A percentile compares a stretch with the other conserved stretches of the same genome.
These are phyloP conservation scores for Hypericum perforatum DNA, from an alignment of 345 rosid species.

Conservation along the genomic window DNA sequence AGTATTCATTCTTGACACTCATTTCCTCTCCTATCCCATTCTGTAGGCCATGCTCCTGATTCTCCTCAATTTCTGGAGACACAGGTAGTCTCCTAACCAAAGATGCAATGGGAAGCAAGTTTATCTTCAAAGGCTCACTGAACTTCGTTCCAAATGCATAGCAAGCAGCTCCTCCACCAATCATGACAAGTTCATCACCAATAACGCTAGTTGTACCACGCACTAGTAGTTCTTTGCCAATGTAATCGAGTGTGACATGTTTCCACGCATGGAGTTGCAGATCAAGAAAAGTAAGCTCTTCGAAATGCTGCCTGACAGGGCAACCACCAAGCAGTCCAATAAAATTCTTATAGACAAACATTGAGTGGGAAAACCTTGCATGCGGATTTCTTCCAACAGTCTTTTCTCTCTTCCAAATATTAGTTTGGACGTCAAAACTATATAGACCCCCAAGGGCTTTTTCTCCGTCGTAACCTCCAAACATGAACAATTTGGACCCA, in stretches of 20 bases:
- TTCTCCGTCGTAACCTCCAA: slow-evolving; percentile 76
- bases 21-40: slow-evolving; percentile 19
- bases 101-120: slow-evolving; percentile 38
- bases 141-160: slow-evolving; percentile 96
- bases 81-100: slow-evolving; percentile 11
- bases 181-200: slow-evolving; percentile 56
- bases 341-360: slow-evolving; percentile 56
- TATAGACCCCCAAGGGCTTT: slow-evolving; percentile 64
- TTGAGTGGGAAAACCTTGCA: slow-evolving; percentile 81
- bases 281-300: slow-evolving; percentile 66
- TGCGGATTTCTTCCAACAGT: slow-evolving; percentile 57
- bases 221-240: slow-evolving; percentile 59
- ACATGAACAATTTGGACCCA: slow-evolving; percentile 50
- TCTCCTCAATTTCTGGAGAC: slow-evolving; percentile 15
- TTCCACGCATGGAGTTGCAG: slow-evolving; percentile 45
- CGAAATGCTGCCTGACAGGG: slow-evolving; percentile 60
- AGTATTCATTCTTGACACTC: slow-evolving; percentile 16
- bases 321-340: slow-evolving; percentile 92
- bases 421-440: slow-evolving; percentile 53
- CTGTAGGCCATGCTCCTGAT: slow-evolving; percentile 10
- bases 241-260: slow-evolving; percentile 45
- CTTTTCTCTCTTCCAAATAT: slow-evolving; percentile 61
- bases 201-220: slow-evolving; percentile 63
- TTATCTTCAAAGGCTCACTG: slow-evolving; percentile 61
- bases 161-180: slow-evolving; percentile 97